A percentile compares a stretch with the other conserved stretches of the same genome.
These are phyloP conservation scores for Pythium graminicola DNA, from an alignment of 352 stramenopile genomes.

Conservation along the genomic window DNA sequence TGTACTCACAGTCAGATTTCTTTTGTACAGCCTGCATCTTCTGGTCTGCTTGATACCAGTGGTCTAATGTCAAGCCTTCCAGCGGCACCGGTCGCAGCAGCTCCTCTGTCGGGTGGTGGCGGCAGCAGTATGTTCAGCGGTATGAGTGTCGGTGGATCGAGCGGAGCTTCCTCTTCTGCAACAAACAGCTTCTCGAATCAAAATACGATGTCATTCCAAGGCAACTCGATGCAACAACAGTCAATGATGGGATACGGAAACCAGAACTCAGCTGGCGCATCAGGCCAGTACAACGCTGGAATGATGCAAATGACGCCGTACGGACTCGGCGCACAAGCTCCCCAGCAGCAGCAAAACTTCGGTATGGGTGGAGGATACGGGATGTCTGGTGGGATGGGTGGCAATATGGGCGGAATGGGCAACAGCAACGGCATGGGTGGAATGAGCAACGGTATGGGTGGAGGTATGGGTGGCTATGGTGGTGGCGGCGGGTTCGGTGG, in stretches of 20 bases:
- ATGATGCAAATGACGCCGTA: slow-evolving; percentile 81
- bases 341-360: slow-evolving; percentile 37
- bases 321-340: slow-evolving; percentile 31
- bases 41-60: slow-evolving; percentile 42
- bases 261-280: slow-evolving; percentile 12
- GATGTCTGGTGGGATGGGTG: slow-evolving; percentile 12
- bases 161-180: neutral
- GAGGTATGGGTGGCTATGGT: slow-evolving; percentile 12
- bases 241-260: slow-evolving; percentile 26
- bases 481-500: slow-evolving; percentile 26
- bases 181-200: slow-evolving; percentile 37
- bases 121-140: slow-evolving; percentile 52
- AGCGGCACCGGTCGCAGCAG: slow-evolving; percentile 21
- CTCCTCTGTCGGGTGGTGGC: slow-evolving; percentile 6
- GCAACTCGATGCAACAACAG: slow-evolving; percentile 18
- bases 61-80: slow-evolving; percentile 42
- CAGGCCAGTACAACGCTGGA: slow-evolving; percentile 44
- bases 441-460: slow-evolving; percentile 25
- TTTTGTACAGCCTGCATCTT: slow-evolving; percentile 15
- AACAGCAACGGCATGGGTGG: neutral
- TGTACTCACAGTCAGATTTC: neutral
- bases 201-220: slow-evolving; percentile 33
- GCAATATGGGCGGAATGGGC: slow-evolving; percentile 17
- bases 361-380: slow-evolving; percentile 35
- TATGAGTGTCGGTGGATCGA: slow-evolving; percentile 41